Evolutionary conservation across 2,329 filamentous ascomycete genomes (phyloP).

Genomic region (Pseudogymnoascus sp.): DNA sequence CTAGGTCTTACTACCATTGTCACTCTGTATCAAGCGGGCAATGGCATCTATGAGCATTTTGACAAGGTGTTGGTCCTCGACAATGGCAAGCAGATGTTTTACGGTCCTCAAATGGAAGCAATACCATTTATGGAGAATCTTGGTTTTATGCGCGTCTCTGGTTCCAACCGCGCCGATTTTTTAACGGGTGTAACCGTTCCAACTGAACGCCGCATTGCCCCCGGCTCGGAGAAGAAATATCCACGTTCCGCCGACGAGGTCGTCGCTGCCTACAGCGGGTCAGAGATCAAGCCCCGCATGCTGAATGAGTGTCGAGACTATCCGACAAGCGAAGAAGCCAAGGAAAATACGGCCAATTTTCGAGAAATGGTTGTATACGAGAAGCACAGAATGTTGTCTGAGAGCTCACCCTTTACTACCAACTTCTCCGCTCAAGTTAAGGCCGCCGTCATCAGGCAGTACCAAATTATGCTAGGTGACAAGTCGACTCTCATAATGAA

Average conservation of each 20-base stretch:
- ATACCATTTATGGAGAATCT: constrained; percentile 55
- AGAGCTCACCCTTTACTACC: constrained; percentile 24
- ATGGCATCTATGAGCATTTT: constrained; percentile 60
- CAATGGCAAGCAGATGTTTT: constrained; percentile 56
- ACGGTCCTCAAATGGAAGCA: constrained; percentile 50
- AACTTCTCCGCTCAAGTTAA: constrained; percentile 47
- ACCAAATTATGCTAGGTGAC: constrained; percentile 57
- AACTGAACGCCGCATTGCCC: constrained; percentile 47
- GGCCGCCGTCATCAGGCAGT: constrained; percentile 49
- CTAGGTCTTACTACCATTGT: constrained; percentile 51
- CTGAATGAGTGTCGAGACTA: constrained; percentile 46
- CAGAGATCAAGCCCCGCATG: constrained; percentile 42
- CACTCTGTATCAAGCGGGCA: constrained; percentile 61
- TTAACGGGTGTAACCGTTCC: constrained; percentile 58
- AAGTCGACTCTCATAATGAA: constrained; percentile 56
- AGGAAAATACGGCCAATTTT: background rate
- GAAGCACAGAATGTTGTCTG: constrained; percentile 20
- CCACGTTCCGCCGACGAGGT: constrained; percentile 38
- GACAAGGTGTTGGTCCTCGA: constrained; percentile 63
- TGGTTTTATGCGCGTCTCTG: constrained; percentile 53
- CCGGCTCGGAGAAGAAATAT: constrained; percentile 32
- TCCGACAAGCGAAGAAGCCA: constrained; percentile 40
- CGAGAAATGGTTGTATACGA: constrained; percentile 25
- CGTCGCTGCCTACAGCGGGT: constrained; percentile 41
- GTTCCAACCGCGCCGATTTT: constrained; percentile 57